Evolutionary conservation across 352 stramenopile genomes (phyloP).

Genomic region (Pythium brassicae): DNA sequence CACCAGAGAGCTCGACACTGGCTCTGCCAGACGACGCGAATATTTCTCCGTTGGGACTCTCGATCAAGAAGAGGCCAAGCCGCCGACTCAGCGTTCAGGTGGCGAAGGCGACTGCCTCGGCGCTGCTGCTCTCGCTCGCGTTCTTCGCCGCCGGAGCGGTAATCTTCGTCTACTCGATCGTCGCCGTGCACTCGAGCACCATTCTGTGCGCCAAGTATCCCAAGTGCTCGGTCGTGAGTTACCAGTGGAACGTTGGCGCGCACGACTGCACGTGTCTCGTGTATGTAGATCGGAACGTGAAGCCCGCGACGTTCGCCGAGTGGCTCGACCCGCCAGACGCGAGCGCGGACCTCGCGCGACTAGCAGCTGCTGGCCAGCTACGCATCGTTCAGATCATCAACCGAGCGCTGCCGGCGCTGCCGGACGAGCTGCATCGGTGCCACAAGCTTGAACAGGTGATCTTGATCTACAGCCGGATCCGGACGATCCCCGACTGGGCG

Average conservation of each 20-base stretch:
- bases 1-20: too few relatives aligned
- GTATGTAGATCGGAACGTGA: slow-evolving; percentile 15
- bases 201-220: slow-evolving; percentile 2
- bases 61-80: too few relatives aligned
- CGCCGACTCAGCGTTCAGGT: too few relatives aligned
- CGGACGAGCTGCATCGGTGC: slow-evolving; percentile 12
- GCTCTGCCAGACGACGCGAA: too few relatives aligned
- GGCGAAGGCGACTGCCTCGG: neutral
- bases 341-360: slow-evolving; percentile 3
- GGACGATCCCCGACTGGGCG: slow-evolving; percentile 7
- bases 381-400: slow-evolving; percentile 26
- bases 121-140: neutral
- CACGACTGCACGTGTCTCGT: slow-evolving; percentile 20
- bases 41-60: too few relatives aligned
- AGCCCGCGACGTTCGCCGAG: slow-evolving; percentile 6
- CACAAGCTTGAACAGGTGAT: slow-evolving; percentile 15
- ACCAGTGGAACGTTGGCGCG: slow-evolving; percentile 18
- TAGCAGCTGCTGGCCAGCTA: slow-evolving; percentile 13
- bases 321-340: slow-evolving; percentile 15
- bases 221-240: slow-evolving; percentile 17
- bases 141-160: slow-evolving; percentile 5
- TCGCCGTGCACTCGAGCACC: slow-evolving; percentile 4
- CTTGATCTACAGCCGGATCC: slow-evolving; percentile 5
- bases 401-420: slow-evolving; percentile 10
- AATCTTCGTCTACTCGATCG: slow-evolving; percentile 16